These are phyloP conservation scores for Juglanconis sp. DNA, from an alignment of 2,329 filamentous ascomycete genomes.

Conservation along the genomic window DNA sequence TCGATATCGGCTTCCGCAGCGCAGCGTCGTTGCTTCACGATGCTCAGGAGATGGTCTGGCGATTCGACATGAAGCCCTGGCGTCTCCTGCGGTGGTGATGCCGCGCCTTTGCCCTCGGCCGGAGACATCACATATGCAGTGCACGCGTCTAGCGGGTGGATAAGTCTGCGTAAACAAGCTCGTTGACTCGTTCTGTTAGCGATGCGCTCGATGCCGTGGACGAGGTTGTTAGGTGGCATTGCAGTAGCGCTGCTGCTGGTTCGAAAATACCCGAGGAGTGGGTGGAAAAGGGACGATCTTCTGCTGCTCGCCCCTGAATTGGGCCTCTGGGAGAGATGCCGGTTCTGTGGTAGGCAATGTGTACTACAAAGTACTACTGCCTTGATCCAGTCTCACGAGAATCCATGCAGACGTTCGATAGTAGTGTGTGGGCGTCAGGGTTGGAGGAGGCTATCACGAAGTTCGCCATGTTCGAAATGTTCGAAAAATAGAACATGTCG, in stretches of 20 bases:
- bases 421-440: slow-evolving; percentile 5
- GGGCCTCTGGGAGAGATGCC: not conserved
- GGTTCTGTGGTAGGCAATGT: no score
- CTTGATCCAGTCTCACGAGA: slow-evolving; percentile 9
- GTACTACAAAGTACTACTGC: not conserved
- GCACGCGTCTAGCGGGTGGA: not conserved
- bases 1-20: not conserved
- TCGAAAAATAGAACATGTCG: slow-evolving; percentile 6
- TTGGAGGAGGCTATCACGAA: not conserved
- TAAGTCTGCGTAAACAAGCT: not conserved
- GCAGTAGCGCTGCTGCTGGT: slow-evolving; percentile 13
- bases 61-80: slow-evolving; percentile 6
- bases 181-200: not conserved
- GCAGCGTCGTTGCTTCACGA: not conserved
- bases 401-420: slow-evolving; percentile 12
- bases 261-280: slow-evolving; percentile 1
- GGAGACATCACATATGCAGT: not conserved
- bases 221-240: slow-evolving; percentile 6
- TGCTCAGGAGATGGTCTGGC: not conserved
- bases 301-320: not conserved
- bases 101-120: not conserved
- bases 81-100: not conserved
- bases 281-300: not conserved
- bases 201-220: not conserved
- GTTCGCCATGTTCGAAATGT: not conserved